Base-by-base conservation (phyloP, 257 asterid species). In the Capsicum chinense region DNA sequence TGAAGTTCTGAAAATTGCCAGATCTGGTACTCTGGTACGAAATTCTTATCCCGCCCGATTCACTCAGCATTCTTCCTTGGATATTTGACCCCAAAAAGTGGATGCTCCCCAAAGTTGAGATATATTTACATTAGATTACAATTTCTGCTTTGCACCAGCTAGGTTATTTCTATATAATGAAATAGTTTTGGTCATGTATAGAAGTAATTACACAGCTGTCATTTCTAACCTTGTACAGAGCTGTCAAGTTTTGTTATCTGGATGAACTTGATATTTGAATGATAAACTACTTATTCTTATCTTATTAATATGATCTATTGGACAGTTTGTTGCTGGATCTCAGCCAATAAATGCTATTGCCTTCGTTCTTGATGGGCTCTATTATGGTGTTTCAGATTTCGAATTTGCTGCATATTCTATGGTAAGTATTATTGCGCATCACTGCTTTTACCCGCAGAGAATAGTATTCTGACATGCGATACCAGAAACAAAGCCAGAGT, bases 301-400 rank as follows among this genome's bases (percentile, higher is more conserved):
- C 64, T 52, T 78, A 54, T 78, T 78, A 54, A 57, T 78, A 56
- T 78, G 52, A 15, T 54, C 54, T 81, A 26, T 9, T 63, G 70
- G 73, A 56, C 85, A 96, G 98, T 94, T 96, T 88, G 98, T 96
- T 79, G 98, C 95, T 57, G 98, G 91, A 82, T 88, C 98, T 86
- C 99, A 96, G 88, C 98, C 99, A 4, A 86, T 94, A 89, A 96
- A 96, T 88, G 99, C 99, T 66, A 85, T 94, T 64, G 99, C 98
- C 70, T 96, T 96, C 88, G 99, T 96, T 83, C 91, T 94, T 82
- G 99, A 96, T 76, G 99, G 99, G 79, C 96, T 96, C 57, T 96
- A 96, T 84, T 96, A 94, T 81, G 99, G 99, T 87, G 98, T 96
- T 86, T 96, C 99, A 78, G 99, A 96, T 88, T 96, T 92, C 37